Evolutionary conservation across 768 basidiomycete genomes (phyloP).

Genomic region (Imleria badia): DNA sequence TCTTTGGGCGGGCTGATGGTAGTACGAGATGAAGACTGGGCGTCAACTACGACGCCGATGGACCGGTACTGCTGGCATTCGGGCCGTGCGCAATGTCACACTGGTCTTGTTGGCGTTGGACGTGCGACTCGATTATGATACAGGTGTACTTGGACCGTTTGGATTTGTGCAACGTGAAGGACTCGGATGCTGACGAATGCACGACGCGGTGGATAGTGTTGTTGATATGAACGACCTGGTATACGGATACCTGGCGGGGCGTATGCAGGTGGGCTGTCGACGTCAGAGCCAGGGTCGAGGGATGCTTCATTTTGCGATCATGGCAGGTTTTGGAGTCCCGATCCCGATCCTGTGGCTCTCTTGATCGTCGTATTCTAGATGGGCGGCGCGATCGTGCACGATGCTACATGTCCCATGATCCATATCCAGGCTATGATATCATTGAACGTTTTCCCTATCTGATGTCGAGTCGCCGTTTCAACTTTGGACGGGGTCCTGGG

Average conservation of each 20-base stretch:
- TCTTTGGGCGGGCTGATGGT: neutral
- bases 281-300: constrained; percentile 12
- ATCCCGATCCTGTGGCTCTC: constrained; percentile 3
- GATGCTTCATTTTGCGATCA: constrained; percentile 3
- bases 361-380: neutral
- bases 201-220: neutral
- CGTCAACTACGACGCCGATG: no score
- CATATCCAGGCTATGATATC: neutral
- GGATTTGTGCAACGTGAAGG: neutral
- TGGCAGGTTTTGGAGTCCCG: neutral
- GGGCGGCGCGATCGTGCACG: constrained; percentile 1
- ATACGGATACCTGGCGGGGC: neutral
- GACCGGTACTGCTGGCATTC: no score
- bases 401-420: neutral
- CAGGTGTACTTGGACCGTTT: no score
- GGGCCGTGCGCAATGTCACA: no score
- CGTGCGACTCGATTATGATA: no score
- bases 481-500: neutral
- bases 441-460: neutral
- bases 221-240: neutral
- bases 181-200: neutral
- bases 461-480: neutral
- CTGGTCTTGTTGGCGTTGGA: no score
- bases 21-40: no score
- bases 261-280: constrained; percentile 6